phyloP scores from a whole-genome alignment of 345 rosid species.

The Populus deltoides region DNA sequence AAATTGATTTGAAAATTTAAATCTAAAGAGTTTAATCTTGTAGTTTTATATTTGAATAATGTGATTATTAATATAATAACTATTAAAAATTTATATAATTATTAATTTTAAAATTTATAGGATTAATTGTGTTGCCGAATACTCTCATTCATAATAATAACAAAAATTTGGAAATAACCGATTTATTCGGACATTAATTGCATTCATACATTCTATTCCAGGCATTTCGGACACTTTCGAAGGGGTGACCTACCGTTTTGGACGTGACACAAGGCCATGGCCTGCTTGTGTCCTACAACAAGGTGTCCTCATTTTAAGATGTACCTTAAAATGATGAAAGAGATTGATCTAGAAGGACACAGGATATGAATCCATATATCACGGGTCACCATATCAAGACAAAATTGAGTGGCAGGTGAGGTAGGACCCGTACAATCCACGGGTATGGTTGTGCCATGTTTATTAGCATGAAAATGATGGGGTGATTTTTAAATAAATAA shows the following conservation, averaged over 20 bases:
- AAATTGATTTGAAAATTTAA: neutral
- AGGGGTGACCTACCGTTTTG: neutral
- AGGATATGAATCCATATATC: neutral
- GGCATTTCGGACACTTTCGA: neutral
- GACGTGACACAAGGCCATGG: neutral
- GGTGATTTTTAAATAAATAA: too few species aligned
- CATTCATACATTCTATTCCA: neutral
- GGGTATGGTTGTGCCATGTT: neutral
- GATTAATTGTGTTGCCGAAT: too few species aligned
- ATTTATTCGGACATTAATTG: neutral
- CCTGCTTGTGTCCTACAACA: neutral
- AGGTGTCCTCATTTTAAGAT: neutral
- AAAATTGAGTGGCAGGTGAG: neutral
- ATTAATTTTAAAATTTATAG: too few species aligned
- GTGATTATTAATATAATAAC: too few species aligned
- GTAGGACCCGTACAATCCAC: neutral
- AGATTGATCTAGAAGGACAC: neutral
- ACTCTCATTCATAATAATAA: too few species aligned
- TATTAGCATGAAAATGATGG: neutral
- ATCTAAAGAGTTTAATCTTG: accelerated
- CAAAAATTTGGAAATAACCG: neutral
- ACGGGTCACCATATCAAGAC: neutral
- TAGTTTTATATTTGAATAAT: too few species aligned
- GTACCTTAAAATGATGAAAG: neutral
- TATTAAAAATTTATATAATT: too few species aligned